A percentile compares a stretch with the other conserved stretches of the same genome.
Evolutionary conservation across 805 yeast genomes (phyloP).

Genomic region (Cyberlindnera lachancei): DNA sequence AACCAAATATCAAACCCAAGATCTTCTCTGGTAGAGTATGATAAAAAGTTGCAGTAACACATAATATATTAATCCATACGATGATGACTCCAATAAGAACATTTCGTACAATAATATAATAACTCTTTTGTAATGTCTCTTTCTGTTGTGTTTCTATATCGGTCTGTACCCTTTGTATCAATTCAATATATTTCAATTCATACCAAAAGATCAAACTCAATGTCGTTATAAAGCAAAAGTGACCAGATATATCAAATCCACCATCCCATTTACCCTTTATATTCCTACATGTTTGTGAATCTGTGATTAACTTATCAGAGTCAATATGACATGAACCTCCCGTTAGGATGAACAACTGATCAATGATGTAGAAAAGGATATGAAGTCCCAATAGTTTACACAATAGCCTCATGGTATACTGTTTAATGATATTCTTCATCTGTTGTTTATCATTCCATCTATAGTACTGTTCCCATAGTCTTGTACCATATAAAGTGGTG

Average conservation of each 20-base stretch:
- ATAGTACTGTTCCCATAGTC: neutral
- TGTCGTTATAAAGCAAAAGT: conserved; percentile 37
- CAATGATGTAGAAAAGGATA: conserved; percentile 8
- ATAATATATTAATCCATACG: conserved; percentile 50
- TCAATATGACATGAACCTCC: conserved; percentile 11
- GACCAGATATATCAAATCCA: conserved; percentile 51
- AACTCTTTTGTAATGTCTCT: neutral
- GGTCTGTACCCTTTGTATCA: conserved; percentile 4
- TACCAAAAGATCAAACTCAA: conserved; percentile 35
- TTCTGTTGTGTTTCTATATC: conserved; percentile 3
- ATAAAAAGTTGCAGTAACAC: conserved; percentile 76
- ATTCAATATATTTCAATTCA: conserved; percentile 20
- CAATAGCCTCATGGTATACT: conserved; percentile 3
- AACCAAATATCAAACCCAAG: conserved; percentile 61
- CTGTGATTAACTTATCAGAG: conserved; percentile 9
- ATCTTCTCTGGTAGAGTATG: conserved; percentile 73
- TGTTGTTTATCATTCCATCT: too few relatives aligned
- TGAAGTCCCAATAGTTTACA: conserved; percentile 4
- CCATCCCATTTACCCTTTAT: conserved; percentile 37
- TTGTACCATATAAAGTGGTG: neutral
- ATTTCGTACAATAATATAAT: conserved; percentile 5
- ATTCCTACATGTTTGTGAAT: conserved; percentile 26
- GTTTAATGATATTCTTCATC: neutral
- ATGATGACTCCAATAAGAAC: conserved; percentile 12
- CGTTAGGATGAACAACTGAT: conserved; percentile 8